Base-by-base conservation (phyloP, 257 asterid genomes). In the Ballota nigra region DNA sequence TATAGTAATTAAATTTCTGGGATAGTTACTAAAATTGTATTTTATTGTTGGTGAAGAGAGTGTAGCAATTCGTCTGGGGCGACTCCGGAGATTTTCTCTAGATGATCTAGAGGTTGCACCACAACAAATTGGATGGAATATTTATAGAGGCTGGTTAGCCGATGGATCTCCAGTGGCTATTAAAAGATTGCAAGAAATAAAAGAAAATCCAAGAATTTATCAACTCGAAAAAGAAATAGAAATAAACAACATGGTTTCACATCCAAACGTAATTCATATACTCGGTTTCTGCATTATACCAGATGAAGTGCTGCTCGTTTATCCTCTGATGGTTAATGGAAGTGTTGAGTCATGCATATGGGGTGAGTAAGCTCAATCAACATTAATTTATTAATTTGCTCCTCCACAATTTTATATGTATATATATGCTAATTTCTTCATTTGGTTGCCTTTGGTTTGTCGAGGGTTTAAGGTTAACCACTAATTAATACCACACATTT, bases 281-380 rank as follows among this genome's bases (percentile, higher is more conserved):
- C 62, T 55, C 23, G 62, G 62, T 11, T 55, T 16, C 29, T 71
- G 77, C 66, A 45, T 5, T 16, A 66, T 70, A 15, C 71, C 23
- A 13, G 56, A 67, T n/a, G 78, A 66, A 59, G 18, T 22, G 12
- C 51, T 77, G 33, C 67, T 77, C 4, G 78, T 71, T 77, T 77
- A 59, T 43, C 81, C 62, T 18, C 61, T 29, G 11, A 72, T 72
- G 77, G 66, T 23, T 45, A 71, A 77, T 51, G 75, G 75, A 60
- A 71, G 66, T 38, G 78, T 72, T 4, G 75, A 29, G n/a, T 66
- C 74, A 8, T 66, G 69, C 53, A 58, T 77, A 45, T 41, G 60
- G 47, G 81, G 77, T 71, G 47, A 49, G 53, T 26, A 1, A n/a
- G n/a, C 29, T 52, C 31, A 1, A 18, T 51, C 28, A 0, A 36